phyloP scores from a whole-genome alignment of 1,139 yeast genomes.

The Yamadazyma sp. region DNA sequence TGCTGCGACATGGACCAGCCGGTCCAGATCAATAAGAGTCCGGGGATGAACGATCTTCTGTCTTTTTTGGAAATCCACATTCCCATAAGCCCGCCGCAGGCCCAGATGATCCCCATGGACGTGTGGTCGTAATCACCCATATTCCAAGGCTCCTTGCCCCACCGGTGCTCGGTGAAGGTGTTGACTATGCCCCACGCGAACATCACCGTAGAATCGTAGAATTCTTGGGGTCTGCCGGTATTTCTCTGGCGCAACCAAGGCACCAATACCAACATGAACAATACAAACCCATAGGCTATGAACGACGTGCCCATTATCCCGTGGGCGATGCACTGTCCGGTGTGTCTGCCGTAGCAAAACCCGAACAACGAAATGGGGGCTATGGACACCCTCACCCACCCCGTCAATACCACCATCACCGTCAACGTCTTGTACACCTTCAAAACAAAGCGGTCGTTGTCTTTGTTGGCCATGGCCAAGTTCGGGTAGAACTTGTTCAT shows the following conservation, averaged over 20 bases:
- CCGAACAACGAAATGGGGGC: constrained; percentile 86
- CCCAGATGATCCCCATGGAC: constrained; percentile 94
- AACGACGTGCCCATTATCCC: constrained; percentile 96
- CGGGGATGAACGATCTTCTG: constrained; percentile 74
- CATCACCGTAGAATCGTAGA: constrained; percentile 78
- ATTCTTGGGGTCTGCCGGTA: constrained; percentile 69
- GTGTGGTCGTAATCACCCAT: constrained; percentile 95
- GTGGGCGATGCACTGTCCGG: constrained; percentile 93
- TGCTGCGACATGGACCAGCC: constrained; percentile 96
- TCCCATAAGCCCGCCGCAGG: constrained; percentile 91
- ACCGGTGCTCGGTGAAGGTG: constrained; percentile 92
- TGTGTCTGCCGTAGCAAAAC: constrained; percentile 69
- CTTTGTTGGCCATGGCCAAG: constrained; percentile 21
- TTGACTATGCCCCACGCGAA: constrained; percentile 89
- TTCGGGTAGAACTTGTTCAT: constrained; percentile 38
- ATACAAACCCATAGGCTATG: constrained; percentile 71
- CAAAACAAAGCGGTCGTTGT: constrained; percentile 14
- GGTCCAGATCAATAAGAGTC: constrained; percentile 76
- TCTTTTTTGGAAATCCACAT: constrained; percentile 62
- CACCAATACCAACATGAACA: constrained; percentile 62
- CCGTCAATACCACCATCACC: constrained; percentile 48
- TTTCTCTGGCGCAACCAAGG: constrained; percentile 59
- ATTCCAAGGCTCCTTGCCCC: constrained; percentile 86
- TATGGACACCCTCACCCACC: constrained; percentile 71
- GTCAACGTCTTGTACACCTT: constrained; percentile 48